Conservation (phyloP, 2,329 filamentous ascomycete genomes). For the Verticillium klebahnii region DNA sequence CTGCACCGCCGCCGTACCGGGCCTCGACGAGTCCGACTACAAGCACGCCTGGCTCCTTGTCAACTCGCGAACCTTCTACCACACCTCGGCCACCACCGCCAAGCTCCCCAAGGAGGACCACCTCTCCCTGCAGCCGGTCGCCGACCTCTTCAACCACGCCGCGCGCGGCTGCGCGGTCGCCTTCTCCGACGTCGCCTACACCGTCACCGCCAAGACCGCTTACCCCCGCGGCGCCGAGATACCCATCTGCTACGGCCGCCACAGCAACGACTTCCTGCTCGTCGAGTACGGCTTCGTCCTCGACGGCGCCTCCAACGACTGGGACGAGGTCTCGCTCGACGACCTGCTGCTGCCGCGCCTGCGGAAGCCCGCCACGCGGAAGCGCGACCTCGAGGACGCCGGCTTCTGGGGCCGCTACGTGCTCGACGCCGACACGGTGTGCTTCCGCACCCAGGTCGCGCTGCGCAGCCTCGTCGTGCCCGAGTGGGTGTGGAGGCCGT, state of each 20-base stretch:
- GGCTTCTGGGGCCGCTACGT: conserved; percentile 49
- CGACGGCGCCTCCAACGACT: conserved; percentile 38
- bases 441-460: conserved; percentile 53
- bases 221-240: conserved; percentile 60
- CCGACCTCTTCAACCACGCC: conserved; percentile 65
- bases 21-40: conserved; percentile 35
- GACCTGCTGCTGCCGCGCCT: conserved; percentile 38
- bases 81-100: conserved; percentile 40
- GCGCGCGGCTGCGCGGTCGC: conserved; percentile 46
- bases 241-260: conserved; percentile 63
- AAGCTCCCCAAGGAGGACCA: conserved; percentile 46
- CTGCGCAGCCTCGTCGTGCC: conserved; percentile 33
- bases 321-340: conserved; percentile 46
- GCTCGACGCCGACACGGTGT: conserved; percentile 44
- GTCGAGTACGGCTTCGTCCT: conserved; percentile 59
- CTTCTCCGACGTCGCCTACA: conserved; percentile 47
- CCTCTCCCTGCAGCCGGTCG: conserved; percentile 66
- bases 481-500: conserved; percentile 36
- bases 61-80: conserved; percentile 61
- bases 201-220: conserved; percentile 43
- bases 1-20: conserved; percentile 23
- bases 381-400: conserved; percentile 32
- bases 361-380: conserved; percentile 21
- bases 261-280: conserved; percentile 69
- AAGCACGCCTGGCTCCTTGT: conserved; percentile 55